phyloP scores from a whole-genome alignment of 345 rosid species.

The Eucalyptus coolabah region DNA sequence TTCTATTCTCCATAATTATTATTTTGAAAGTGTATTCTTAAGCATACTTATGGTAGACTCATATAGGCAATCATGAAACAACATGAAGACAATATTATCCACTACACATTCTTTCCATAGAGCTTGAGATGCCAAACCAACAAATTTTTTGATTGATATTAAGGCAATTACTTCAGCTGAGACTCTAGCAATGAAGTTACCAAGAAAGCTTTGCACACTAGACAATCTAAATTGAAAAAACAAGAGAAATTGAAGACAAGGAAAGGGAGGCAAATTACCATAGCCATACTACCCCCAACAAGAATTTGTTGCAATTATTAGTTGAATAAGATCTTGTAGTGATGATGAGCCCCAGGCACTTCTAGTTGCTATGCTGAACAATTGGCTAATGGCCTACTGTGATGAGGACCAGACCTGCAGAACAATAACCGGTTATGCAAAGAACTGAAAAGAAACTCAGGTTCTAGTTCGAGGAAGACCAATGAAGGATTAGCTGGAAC shows the following conservation, averaged over 20 bases:
- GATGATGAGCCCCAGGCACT: not conserved
- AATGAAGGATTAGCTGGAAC: not conserved
- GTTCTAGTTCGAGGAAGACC: not conserved
- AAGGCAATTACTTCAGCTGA: not conserved
- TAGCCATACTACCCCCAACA: not conserved
- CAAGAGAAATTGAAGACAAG: not conserved
- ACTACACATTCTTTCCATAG: not conserved
- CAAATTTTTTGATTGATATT: not conserved
- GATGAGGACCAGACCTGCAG: not conserved
- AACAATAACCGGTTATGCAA: not conserved
- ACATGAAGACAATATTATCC: not conserved
- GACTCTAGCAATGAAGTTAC: not conserved
- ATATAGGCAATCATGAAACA: not conserved
- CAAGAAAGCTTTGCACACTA: not conserved
- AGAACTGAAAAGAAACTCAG: not conserved
- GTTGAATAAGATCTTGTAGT: not conserved
- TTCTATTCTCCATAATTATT: not conserved
- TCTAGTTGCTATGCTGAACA: not conserved
- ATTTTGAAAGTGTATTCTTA: not conserved
- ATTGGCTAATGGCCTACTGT: not conserved
- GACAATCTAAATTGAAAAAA: not conserved
- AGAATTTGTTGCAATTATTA: not conserved
- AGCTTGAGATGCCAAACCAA: not conserved
- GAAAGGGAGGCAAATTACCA: not conserved
- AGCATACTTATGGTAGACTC: not conserved